phyloP scores from a whole-genome alignment of 2,329 filamentous ascomycete genomes.

The Hymenoscyphus infarciens region DNA sequence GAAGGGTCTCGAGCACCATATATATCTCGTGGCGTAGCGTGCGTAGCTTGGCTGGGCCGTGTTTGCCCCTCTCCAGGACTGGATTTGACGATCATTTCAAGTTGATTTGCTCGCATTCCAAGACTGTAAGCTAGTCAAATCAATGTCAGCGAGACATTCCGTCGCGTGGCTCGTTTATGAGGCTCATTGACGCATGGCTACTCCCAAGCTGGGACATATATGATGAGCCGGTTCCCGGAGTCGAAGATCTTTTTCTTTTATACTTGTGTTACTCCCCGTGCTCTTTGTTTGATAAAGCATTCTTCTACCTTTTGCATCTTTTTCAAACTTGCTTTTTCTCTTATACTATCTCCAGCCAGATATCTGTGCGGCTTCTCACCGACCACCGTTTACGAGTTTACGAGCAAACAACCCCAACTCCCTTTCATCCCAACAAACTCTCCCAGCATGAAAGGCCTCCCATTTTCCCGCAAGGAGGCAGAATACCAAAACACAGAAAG shows the following conservation, averaged over 20 bases:
- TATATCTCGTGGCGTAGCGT: not conserved
- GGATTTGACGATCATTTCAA: not conserved
- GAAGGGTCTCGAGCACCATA: not conserved
- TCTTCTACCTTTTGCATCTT: no score
- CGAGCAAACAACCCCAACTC: not conserved
- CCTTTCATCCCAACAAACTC: not conserved
- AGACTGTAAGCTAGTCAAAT: not conserved
- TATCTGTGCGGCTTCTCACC: no score
- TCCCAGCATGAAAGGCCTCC: conserved; percentile 16
- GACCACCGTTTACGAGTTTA: no score
- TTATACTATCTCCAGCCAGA: no score
- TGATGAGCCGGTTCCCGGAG: not conserved
- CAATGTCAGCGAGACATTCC: not conserved
- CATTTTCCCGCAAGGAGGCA: conserved; percentile 7
- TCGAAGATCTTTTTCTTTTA: not conserved
- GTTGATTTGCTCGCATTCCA: not conserved
- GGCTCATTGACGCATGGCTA: not conserved
- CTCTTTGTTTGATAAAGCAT: no score
- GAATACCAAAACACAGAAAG: conserved; percentile 7
- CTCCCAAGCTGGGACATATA: not conserved
- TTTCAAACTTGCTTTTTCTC: not conserved
- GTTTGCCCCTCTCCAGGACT: not conserved
- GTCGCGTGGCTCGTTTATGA: not conserved
- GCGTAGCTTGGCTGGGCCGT: not conserved
- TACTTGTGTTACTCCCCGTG: no score